Percentiles rank a stretch among this genome's conserved stretches.
phyloP scores from a whole-genome alignment of 2,329 filamentous ascomycete species.

The Ascosphaera acerosa region DNA sequence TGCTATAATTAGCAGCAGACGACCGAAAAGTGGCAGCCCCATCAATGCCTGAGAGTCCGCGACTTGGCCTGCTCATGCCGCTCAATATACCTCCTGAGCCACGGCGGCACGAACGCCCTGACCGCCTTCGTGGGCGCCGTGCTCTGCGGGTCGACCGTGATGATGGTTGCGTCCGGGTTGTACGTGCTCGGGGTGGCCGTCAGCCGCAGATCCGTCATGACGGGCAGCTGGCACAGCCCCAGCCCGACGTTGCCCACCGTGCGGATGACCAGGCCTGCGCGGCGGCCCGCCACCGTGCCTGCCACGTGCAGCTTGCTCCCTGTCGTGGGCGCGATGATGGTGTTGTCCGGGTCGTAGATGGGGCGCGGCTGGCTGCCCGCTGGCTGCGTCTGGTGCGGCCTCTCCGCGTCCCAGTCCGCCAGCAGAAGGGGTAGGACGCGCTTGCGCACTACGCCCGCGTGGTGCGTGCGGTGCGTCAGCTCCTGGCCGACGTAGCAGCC shows the following conservation, averaged over 20 bases:
- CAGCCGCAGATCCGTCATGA: slow-evolving; percentile 60
- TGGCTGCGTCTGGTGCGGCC: slow-evolving; percentile 8
- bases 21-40: not conserved
- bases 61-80: slow-evolving; percentile 2
- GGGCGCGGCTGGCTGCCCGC: no score
- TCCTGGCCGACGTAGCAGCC: slow-evolving; percentile 96
- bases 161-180: slow-evolving; percentile 33
- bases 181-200: slow-evolving; percentile 40
- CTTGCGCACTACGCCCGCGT: slow-evolving; percentile 82
- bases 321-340: slow-evolving; percentile 11
- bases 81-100: slow-evolving; percentile 28
- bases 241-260: slow-evolving; percentile 70
- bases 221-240: slow-evolving; percentile 63
- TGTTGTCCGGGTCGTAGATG: slow-evolving; percentile 10
- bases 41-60: not conserved
- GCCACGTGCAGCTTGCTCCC: slow-evolving; percentile 9
- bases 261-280: slow-evolving; percentile 54
- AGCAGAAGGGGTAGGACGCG: slow-evolving; percentile 58
- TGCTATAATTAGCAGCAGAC: not conserved
- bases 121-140: slow-evolving; percentile 24
- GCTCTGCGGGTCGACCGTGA: slow-evolving; percentile 25
- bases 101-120: slow-evolving; percentile 65
- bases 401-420: slow-evolving; percentile 27
- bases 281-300: slow-evolving; percentile 31
- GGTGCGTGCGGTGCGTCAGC: slow-evolving; percentile 81